Conservation (phyloP, 306 rosid species). For the Quillaja saponaria region DNA sequence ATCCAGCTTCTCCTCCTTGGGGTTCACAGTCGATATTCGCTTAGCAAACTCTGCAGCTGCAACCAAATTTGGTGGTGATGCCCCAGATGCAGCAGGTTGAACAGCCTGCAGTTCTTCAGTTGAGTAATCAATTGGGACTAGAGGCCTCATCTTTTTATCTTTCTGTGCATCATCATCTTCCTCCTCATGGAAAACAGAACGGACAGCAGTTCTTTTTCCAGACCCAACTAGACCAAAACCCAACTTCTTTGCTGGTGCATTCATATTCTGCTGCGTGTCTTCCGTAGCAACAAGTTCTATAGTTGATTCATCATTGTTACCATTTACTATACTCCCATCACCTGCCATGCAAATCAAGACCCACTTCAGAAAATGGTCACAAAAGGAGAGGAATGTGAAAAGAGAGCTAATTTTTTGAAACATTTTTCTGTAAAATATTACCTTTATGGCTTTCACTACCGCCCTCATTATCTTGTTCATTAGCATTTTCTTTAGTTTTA, state of each 20-base stretch:
- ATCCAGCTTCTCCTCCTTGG: constrained; percentile 77
- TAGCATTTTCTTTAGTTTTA: constrained; percentile 45
- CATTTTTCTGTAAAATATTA: constrained; percentile 24
- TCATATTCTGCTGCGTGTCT: constrained; percentile 66
- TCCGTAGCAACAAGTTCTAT: constrained; percentile 44
- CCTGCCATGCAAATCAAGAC: constrained; percentile 51
- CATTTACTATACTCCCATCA: constrained; percentile 53
- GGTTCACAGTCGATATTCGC: constrained; percentile 69
- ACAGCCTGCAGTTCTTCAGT: constrained; percentile 95
- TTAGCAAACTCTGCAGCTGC: constrained; percentile 99
- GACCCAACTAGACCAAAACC: constrained; percentile 97
- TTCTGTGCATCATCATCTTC: constrained; percentile 93
- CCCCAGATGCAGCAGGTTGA: constrained; percentile 62
- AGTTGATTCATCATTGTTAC: constrained; percentile 54
- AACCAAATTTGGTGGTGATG: constrained; percentile 78
- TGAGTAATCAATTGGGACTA: constrained; percentile 97
- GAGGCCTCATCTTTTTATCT: constrained; percentile 96
- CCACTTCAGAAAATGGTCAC: constrained; percentile 12
- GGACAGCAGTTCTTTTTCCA: constrained; percentile 89
- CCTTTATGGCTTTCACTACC: constrained; percentile 57
- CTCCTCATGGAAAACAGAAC: constrained; percentile 90
- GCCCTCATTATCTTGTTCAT: constrained; percentile 42
- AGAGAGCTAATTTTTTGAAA: background rate
- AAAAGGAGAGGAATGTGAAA: constrained; percentile 9
- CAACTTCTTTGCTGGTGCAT: constrained; percentile 75